Conservation (phyloP, 768 basidiomycete species). For the Collybia sp. region DNA sequence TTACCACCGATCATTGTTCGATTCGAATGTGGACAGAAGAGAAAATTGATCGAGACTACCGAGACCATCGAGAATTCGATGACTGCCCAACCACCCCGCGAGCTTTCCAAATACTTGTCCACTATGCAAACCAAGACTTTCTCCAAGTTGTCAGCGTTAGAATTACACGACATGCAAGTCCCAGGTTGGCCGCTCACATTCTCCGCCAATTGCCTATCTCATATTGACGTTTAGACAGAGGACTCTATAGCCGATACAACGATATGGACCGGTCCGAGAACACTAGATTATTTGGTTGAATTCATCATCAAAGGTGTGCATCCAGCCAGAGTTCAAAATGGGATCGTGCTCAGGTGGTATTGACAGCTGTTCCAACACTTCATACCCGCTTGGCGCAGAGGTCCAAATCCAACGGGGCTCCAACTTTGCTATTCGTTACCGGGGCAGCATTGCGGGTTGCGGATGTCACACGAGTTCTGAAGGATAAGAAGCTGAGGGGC, state of each 20-base stretch:
- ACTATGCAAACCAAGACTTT: conserved; percentile 67
- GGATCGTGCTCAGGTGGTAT: not conserved
- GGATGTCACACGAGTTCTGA: conserved; percentile 75
- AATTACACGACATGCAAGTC: conserved; percentile 75
- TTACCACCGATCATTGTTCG: conserved; percentile 2
- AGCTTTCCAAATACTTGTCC: conserved; percentile 60
- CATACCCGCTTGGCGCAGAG: conserved; percentile 68
- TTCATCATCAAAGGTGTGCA: conserved; percentile 74
- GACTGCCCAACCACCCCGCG: conserved; percentile 51
- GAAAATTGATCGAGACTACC: conserved; percentile 47
- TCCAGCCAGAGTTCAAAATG: not conserved
- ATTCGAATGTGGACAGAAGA: conserved; percentile 42
- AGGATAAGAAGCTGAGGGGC: conserved; percentile 62
- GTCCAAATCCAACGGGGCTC: conserved; percentile 77
- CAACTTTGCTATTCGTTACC: conserved; percentile 80
- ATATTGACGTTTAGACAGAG: conserved; percentile 57
- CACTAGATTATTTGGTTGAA: conserved; percentile 63
- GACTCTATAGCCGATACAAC: conserved; percentile 73
- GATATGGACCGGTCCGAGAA: conserved; percentile 65
- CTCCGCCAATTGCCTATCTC: conserved; percentile 24
- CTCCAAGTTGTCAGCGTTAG: conserved; percentile 65
- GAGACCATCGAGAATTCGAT: conserved; percentile 39
- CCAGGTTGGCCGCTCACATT: conserved; percentile 51
- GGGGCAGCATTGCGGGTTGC: conserved; percentile 91
- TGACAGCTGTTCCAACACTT: conserved; percentile 61